These are phyloP conservation scores for Citrus australasica DNA, from an alignment of 345 rosid species.

Conservation along the genomic window DNA sequence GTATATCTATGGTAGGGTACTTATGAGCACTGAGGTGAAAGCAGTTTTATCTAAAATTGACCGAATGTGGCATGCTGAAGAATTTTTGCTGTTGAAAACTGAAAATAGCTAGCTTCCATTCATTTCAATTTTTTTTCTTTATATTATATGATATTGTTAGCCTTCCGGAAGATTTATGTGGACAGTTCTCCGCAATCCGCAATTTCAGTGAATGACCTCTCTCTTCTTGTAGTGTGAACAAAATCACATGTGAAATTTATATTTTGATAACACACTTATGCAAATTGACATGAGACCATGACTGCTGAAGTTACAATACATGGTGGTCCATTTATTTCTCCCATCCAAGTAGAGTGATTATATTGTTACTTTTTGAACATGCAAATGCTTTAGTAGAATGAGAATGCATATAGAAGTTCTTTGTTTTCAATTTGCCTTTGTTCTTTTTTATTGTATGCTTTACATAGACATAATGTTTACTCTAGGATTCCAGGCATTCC, in stretches of 20 bases:
- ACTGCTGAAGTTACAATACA: neutral
- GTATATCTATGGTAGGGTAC: neutral
- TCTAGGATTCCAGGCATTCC: neutral
- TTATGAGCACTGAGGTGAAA: neutral
- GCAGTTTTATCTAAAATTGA: neutral
- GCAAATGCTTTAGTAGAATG: neutral
- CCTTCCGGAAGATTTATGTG: neutral
- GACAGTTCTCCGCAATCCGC: neutral
- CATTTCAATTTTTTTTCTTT: no score
- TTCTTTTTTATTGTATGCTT: neutral
- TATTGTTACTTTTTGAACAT: neutral
- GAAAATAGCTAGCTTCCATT: neutral
- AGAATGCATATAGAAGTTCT: neutral
- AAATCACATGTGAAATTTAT: neutral
- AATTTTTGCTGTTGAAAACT: neutral
- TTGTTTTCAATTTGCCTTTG: neutral
- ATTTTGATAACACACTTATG: neutral
- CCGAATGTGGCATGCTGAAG: neutral
- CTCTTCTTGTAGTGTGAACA: neutral
- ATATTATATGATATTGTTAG: neutral
- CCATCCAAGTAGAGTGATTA: neutral
- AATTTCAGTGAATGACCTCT: neutral
- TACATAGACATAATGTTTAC: neutral
- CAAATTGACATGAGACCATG: neutral
- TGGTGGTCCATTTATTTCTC: neutral